Evolutionary conservation across 495 filamentous ascomycete genomes (phyloP).

Genomic region (Penicillium coprophilum): DNA sequence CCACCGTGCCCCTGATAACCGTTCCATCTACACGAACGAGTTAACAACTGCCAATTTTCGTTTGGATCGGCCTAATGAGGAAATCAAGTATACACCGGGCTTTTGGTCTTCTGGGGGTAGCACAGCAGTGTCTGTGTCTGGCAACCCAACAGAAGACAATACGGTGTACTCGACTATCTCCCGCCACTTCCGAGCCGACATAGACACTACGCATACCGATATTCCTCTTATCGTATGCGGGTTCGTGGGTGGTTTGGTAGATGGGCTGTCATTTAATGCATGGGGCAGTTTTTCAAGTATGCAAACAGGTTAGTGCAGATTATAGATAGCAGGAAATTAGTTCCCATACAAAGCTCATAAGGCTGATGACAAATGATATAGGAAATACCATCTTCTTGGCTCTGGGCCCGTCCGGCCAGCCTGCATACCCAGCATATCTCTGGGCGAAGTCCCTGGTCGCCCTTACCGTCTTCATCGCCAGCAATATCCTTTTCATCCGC

Average conservation of each 20-base stretch:
- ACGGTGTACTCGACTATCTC: slow-evolving; percentile 14
- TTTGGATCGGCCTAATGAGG: slow-evolving; percentile 10
- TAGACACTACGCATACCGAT: slow-evolving; percentile 34
- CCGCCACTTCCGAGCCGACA: slow-evolving; percentile 10
- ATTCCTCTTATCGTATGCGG: slow-evolving; percentile 38
- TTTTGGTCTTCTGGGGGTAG: slow-evolving; percentile 29
- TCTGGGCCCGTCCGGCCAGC: slow-evolving; percentile 39
- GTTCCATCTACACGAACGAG: not conserved
- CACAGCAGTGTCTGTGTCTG: slow-evolving; percentile 28
- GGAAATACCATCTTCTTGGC: slow-evolving; percentile 46
- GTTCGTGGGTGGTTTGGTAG: slow-evolving; percentile 41
- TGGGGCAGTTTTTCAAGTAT: slow-evolving; percentile 59
- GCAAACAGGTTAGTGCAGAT: slow-evolving; percentile 49
- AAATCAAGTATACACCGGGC: slow-evolving; percentile 22
- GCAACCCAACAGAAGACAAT: slow-evolving; percentile 19
- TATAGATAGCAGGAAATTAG: not conserved
- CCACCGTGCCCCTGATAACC: not conserved
- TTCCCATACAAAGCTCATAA: not conserved
- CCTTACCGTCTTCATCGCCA: slow-evolving; percentile 30
- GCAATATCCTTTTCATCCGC: slow-evolving; percentile 40
- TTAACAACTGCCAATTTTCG: not conserved
- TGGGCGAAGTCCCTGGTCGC: slow-evolving; percentile 47
- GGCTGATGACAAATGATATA: slow-evolving; percentile 6
- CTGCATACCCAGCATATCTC: slow-evolving; percentile 37
- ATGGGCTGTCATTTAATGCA: slow-evolving; percentile 44